Evolutionary conservation across 2,329 filamentous ascomycete species (phyloP), one percentile per base, ranked within the genome.

Genomic region (Cytospora paraplurivora): DNA sequence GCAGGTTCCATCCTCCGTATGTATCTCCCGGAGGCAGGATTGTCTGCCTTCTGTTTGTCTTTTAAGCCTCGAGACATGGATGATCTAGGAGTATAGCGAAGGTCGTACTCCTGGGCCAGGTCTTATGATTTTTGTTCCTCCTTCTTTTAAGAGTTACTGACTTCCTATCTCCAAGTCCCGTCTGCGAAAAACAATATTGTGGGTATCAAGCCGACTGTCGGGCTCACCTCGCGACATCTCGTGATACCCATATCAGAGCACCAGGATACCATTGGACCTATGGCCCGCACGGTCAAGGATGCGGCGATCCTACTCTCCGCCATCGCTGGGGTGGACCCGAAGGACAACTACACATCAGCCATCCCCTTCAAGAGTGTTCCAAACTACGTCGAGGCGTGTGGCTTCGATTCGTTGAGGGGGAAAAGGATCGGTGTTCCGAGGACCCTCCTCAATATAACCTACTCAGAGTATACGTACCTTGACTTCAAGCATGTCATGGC

Each of bases 221-320:
- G 89, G 0, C 75, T 90, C 1, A 88, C 84, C 0, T 88, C 85
- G 6, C 79, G 85, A 27, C 74, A 82, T 64, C 77, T 88, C 5
- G 88, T 90, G 1, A 83, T 92, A 12, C 89, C 89, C 0, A 85
- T 91, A 4, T 84, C 81, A 2, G 74, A 81, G 37, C 82, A 86
- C 68, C 86, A 89, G 69, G 89, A 92, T 68, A 88, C 84, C 0
- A 78, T 91, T 0, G 89, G 89, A 0, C 80, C 83, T 0, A 85
- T 92, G 74, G 85, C 84, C 0, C 81, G 85, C 27, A 89, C 83
- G 0, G 84, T 92, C 13, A 62, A 62, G 58, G 62, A 64, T 44
- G 62, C 58, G 1, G 62, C 62, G 15, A 34, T 41, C 12, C 51
- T 64, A 8, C 58, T 64, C 15, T 21, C 78, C 81, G 79, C 0